Percentiles rank a stretch among this genome's conserved stretches.
Evolutionary conservation across 139 green algal species (phyloP).

Genomic region (Chlamydomonas sphaeroides): DNA sequence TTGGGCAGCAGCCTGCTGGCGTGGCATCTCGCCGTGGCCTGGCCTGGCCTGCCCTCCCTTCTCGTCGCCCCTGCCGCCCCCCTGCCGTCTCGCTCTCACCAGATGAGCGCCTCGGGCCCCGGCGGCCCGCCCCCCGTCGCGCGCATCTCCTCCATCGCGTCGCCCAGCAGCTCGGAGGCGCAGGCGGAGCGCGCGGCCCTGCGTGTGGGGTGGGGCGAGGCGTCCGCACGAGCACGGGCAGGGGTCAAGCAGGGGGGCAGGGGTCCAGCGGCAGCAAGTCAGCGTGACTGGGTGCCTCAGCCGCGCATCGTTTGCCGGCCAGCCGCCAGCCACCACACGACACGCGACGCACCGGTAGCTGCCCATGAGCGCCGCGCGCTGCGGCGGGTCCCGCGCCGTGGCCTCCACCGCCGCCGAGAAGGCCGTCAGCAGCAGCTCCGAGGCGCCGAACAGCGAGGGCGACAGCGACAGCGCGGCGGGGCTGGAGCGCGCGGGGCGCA

Average conservation of each 20-base stretch:
- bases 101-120: constrained; percentile 9
- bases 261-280: no score
- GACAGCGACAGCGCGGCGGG: constrained; percentile 29
- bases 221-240: no score
- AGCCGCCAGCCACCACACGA: not conserved
- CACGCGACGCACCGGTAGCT: constrained; percentile 32
- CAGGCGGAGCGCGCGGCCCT: not conserved
- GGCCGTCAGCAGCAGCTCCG: constrained; percentile 46
- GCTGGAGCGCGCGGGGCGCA: not conserved
- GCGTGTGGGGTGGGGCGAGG: no score
- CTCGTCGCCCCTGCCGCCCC: no score
- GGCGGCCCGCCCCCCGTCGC: not conserved
- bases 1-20: no score
- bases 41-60: no score
- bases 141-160: constrained; percentile 36
- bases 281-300: no score
- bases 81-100: no score
- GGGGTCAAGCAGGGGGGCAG: no score
- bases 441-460: constrained; percentile 34
- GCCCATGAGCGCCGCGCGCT: not conserved
- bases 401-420: constrained; percentile 29
- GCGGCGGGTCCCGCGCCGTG: not conserved
- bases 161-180: constrained; percentile 20
- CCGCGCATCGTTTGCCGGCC: no score
- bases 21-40: no score